Percentiles rank a stretch among this genome's conserved stretches.
phyloP scores from a whole-genome alignment of 2,329 filamentous ascomycete genomes.

The Exophiala sideris region DNA sequence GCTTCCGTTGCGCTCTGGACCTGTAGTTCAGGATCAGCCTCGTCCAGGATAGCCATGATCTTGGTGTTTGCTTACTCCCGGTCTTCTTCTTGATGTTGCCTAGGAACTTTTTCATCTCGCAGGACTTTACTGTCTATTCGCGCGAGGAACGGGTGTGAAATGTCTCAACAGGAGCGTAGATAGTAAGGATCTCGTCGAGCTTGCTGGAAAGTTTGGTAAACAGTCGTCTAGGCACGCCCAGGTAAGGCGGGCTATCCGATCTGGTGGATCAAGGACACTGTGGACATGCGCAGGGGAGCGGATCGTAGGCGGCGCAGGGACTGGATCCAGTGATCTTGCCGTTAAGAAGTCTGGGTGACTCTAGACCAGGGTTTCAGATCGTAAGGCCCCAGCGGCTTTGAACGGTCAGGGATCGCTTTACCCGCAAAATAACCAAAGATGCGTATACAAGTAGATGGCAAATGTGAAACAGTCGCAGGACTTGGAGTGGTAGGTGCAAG shows the following conservation, averaged over 20 bases:
- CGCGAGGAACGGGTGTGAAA: not conserved
- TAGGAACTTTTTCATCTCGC: slow-evolving; percentile 24
- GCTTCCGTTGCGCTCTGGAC: slow-evolving; percentile 18
- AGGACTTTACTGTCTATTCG: not conserved
- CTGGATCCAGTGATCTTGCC: slow-evolving; percentile 2
- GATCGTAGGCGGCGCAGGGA: not conserved
- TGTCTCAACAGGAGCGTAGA: not conserved
- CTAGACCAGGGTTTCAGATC: slow-evolving; percentile 3
- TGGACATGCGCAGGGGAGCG: not conserved
- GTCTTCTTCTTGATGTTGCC: slow-evolving; percentile 27
- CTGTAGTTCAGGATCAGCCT: slow-evolving; percentile 16
- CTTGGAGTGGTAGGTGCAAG: not conserved
- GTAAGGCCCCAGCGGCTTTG: not conserved
- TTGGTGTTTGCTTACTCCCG: slow-evolving; percentile 11
- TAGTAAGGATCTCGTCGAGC: not conserved
- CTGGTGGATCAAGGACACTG: not conserved
- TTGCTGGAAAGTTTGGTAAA: not conserved
- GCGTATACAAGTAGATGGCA: not conserved
- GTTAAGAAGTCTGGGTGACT: not conserved
- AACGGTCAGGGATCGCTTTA: not conserved
- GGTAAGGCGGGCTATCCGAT: slow-evolving; percentile 1
- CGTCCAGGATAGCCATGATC: not conserved
- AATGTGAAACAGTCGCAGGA: not conserved
- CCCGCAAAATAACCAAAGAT: not conserved
- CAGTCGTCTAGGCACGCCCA: not conserved